These are phyloP conservation scores for Chaetomiaceae sp. DNA, from an alignment of 2,329 filamentous ascomycete species.

Conservation along the genomic window DNA sequence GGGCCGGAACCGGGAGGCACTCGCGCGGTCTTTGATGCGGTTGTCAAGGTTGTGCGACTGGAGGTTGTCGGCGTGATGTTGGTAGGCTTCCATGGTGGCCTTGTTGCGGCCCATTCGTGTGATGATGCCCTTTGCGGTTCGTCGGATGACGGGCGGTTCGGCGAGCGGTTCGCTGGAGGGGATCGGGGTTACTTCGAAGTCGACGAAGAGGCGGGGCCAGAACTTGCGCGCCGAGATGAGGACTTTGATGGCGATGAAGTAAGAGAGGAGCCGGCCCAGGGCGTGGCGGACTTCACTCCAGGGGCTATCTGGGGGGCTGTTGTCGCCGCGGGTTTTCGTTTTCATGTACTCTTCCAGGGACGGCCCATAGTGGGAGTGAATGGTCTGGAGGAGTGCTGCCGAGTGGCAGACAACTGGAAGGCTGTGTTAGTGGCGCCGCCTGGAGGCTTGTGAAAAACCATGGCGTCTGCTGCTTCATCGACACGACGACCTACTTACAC, in stretches of 20 bases:
- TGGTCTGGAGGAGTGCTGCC: constrained; percentile 9
- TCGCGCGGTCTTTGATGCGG: background rate
- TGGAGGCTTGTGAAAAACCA: too few species aligned
- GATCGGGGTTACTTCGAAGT: constrained; percentile 28
- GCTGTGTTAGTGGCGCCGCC: background rate
- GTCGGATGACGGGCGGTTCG: constrained; percentile 9
- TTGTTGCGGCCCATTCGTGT: constrained; percentile 4
- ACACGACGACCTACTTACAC: constrained; percentile 1
- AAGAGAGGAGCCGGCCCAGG: constrained; percentile 29
- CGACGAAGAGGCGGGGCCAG: constrained; percentile 33
- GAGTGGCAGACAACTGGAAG: constrained; percentile 6
- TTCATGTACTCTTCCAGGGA: constrained; percentile 18
- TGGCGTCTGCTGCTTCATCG: background rate
- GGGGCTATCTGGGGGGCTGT: constrained; percentile 11
- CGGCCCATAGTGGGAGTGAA: constrained; percentile 4
- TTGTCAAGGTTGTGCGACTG: constrained; percentile 12
- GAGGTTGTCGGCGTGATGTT: background rate
- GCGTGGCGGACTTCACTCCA: constrained; percentile 30
- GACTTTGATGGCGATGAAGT: constrained; percentile 25
- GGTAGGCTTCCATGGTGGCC: background rate
- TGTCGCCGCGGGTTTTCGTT: constrained; percentile 11
- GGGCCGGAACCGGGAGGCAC: constrained; percentile 22
- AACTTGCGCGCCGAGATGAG: constrained; percentile 24
- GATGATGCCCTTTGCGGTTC: constrained; percentile 23
- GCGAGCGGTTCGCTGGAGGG: constrained; percentile 24